Base-by-base conservation (phyloP, 371 early-diverging fungal genomes). In the Dentiscutata heterogama region DNA sequence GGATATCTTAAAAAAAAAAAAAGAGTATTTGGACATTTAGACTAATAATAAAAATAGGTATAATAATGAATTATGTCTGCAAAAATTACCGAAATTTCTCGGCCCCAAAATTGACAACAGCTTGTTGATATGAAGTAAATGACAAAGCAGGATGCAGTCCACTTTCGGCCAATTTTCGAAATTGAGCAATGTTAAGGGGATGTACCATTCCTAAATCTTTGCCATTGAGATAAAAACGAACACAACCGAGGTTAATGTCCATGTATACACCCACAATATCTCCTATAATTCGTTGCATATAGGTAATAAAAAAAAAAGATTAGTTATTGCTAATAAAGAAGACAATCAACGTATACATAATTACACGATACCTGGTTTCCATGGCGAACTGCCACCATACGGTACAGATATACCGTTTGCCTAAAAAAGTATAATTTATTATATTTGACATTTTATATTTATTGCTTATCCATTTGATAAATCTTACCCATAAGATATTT, bases 121-220 rank as follows among this genome's bases (percentile, higher is more conserved):
- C 80, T 46, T 80, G 80, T 60, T 80, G 80, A 71, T 70, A 80
- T 13, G 80, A 80, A 29, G 80, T 80, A 65, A 80, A 71, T 13
- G 80, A 80, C 3, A 80, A 22, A n/a, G 80, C 72, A 16, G 80
- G 80, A 71, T 80, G 61, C 22, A 80, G 42, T 51, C 80, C 72
- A 39, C 31, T 60, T 56, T 80, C 80, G 25, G 67, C 80, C 42
- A 80, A 80, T 22, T 39, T 65, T 58, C 67, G 35, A 67, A 80
- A 67, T 56, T 80, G 80, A 2, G 42, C 31, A 39, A 71, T 10
- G 25, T 56, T 80, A 20, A 80, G 58, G 35, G 67, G 71, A 56
- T 70, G 54, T 8, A 27, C 60, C 14, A 58, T 42, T 31, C 80
- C 80, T 18, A 80, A 53, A 71, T 80, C 80, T 35, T 70, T 71